phyloP scores from a whole-genome alignment of 2,329 filamentous ascomycete species.

The Karstenula rhodostoma region DNA sequence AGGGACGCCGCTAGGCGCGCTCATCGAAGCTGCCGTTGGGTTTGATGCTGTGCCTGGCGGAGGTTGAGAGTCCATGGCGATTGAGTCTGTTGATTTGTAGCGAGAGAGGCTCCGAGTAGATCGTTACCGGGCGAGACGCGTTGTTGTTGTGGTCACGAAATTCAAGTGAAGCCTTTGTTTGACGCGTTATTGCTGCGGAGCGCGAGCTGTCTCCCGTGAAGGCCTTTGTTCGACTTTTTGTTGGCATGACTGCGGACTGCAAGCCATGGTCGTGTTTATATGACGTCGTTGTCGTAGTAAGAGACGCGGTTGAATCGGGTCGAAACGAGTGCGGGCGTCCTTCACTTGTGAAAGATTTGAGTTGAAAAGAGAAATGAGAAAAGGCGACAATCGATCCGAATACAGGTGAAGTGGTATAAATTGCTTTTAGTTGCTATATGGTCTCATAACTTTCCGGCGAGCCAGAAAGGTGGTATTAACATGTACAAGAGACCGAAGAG shows the following conservation, averaged over 20 bases:
- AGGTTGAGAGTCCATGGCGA: background rate
- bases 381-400: background rate
- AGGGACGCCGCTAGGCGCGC: background rate
- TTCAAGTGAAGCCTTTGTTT: background rate
- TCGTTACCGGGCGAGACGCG: background rate
- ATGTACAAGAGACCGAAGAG: too few species aligned
- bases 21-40: background rate
- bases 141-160: slow-evolving; percentile 2
- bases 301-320: background rate
- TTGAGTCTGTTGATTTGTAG: background rate
- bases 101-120: background rate
- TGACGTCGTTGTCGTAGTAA: background rate
- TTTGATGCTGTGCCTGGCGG: background rate
- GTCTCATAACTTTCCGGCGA: too few species aligned
- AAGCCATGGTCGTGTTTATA: background rate
- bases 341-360: background rate
- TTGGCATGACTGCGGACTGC: background rate
- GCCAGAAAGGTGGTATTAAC: too few species aligned
- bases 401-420: background rate
- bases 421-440: too few species aligned
- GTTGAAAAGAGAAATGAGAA: background rate
- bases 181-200: background rate
- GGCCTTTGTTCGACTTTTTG: background rate
- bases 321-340: background rate
- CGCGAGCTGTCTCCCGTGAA: background rate